Conservation (phyloP, 176 grass and related monocot genomes). For the Musa troglodytarum region DNA sequence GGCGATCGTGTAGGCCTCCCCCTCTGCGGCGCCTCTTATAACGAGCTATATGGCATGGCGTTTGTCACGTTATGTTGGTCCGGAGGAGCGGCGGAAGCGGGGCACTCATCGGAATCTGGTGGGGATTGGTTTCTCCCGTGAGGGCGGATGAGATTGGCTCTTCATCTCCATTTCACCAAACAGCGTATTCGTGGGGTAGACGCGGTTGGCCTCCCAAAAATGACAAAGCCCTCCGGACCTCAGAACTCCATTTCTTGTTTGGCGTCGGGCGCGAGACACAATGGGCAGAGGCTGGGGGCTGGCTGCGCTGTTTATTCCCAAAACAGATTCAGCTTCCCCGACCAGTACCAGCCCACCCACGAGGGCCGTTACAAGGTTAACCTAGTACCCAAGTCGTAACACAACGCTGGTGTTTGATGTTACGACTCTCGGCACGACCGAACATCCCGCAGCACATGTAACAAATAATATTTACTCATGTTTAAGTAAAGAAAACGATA, state of each 20-base stretch:
- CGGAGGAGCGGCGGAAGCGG: not conserved
- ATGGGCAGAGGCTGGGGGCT: not conserved
- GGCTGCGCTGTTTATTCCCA: too few relatives aligned
- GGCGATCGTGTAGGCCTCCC: not conserved
- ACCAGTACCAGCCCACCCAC: too few relatives aligned
- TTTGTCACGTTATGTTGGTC: not conserved
- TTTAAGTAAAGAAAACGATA: too few relatives aligned
- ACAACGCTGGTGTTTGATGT: too few relatives aligned
- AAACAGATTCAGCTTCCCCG: too few relatives aligned
- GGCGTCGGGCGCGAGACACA: not conserved
- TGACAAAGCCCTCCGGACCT: too few relatives aligned
- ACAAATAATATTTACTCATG: too few relatives aligned
- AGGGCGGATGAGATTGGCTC: not conserved
- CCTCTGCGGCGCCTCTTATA: not conserved
- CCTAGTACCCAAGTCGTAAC: too few relatives aligned
- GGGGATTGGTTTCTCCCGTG: not conserved
- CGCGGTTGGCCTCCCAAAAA: too few relatives aligned
- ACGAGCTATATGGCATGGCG: not conserved
- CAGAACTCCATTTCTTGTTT: not conserved
- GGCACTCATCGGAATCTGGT: not conserved
- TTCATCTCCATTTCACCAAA: not conserved
- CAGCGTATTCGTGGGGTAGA: not conserved
- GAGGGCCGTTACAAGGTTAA: too few relatives aligned
- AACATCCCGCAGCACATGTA: too few relatives aligned
- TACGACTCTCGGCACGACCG: too few relatives aligned